phyloP scores from a whole-genome alignment of 345 rosid genomes.

The Aquilaria malaccensis region DNA sequence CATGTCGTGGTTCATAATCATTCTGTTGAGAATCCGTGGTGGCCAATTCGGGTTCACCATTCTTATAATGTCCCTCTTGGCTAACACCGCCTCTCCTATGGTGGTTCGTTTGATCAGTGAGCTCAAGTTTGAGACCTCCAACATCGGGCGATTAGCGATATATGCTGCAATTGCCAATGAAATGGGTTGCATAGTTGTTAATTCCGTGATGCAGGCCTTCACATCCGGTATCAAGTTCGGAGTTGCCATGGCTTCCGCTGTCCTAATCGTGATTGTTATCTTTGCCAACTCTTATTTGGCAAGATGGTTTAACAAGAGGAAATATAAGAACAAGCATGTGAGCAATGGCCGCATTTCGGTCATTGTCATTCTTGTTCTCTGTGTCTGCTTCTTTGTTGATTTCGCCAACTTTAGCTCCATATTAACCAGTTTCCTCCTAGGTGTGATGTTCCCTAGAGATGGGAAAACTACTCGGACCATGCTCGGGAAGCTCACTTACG shows the following conservation, averaged over 20 bases:
- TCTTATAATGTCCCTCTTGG: conserved; percentile 30
- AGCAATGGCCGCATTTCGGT: conserved; percentile 46
- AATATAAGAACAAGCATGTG: conserved; percentile 51
- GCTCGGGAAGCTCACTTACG: conserved; percentile 47
- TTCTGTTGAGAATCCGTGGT: conserved; percentile 12
- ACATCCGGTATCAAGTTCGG: conserved; percentile 18
- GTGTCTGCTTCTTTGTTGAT: conserved; percentile 36
- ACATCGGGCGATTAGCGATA: conserved; percentile 59
- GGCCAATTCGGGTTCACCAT: conserved; percentile 18
- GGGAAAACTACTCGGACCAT: conserved; percentile 74
- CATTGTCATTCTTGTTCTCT: conserved; percentile 33
- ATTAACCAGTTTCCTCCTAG: conserved; percentile 45
- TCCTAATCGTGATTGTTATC: conserved; percentile 27
- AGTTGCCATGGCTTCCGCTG: conserved; percentile 16
- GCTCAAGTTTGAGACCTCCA: conserved; percentile 57
- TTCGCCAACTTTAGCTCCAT: conserved; percentile 32
- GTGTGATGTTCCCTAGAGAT: conserved; percentile 69
- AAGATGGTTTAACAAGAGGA: conserved; percentile 47
- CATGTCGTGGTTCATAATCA: conserved; percentile 29
- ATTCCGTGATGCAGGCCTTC: conserved; percentile 17
- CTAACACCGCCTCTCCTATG: conserved; percentile 69
- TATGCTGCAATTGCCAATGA: conserved; percentile 52
- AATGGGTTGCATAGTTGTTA: conserved; percentile 33
- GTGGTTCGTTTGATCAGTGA: conserved; percentile 60
- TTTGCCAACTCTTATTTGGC: conserved; percentile 43